phyloP scores from a whole-genome alignment of 768 basidiomycete genomes.

The Phlegmacium glaucopus region DNA sequence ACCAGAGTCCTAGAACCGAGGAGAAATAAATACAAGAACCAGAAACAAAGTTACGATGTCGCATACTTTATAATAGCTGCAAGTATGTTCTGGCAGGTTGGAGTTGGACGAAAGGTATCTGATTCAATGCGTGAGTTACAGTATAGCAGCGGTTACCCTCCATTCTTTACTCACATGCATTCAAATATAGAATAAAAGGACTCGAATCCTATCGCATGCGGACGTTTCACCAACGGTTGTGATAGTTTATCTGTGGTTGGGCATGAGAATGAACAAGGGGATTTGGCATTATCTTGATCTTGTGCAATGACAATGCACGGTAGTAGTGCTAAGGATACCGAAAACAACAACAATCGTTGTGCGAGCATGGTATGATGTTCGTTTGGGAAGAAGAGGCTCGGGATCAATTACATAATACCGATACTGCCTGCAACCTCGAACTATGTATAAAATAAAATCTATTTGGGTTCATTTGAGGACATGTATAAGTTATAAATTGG shows the following conservation, averaged over 20 bases:
- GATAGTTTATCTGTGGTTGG: conserved; percentile 7
- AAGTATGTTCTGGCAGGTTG: conserved; percentile 5
- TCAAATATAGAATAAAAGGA: conserved; percentile 19
- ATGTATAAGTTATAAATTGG: too few species aligned
- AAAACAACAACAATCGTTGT: too few species aligned
- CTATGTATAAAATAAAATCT: too few species aligned
- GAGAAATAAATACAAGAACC: neutral
- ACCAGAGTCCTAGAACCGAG: conserved; percentile 3
- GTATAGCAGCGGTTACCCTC: too few species aligned
- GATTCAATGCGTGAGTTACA: neutral
- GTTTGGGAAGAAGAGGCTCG: too few species aligned
- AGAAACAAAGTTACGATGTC: neutral
- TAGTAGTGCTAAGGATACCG: too few species aligned
- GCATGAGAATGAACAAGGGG: conserved; percentile 10
- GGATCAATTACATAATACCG: too few species aligned
- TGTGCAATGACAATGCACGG: too few species aligned
- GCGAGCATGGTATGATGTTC: too few species aligned
- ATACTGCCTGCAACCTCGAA: too few species aligned
- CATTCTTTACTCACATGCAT: conserved; percentile 12
- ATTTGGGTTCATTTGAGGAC: too few species aligned
- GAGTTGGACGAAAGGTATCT: neutral
- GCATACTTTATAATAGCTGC: conserved; percentile 16
- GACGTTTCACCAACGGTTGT: conserved; percentile 6
- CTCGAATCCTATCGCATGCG: conserved; percentile 7
- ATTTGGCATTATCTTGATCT: too few species aligned